phyloP scores from a whole-genome alignment of 257 asterid genomes.

The Solanum peruvianum region DNA sequence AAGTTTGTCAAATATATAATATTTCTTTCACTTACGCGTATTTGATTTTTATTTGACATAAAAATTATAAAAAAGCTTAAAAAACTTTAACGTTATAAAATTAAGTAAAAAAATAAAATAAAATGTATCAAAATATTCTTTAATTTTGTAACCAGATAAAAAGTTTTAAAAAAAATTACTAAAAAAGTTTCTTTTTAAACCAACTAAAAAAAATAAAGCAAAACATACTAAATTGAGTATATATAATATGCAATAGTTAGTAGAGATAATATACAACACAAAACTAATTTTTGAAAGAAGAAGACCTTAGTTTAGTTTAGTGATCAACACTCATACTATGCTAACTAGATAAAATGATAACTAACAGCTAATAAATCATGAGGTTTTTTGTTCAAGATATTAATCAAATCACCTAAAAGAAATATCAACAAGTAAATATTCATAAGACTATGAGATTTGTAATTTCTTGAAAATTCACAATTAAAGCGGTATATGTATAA shows the following conservation, averaged over 20 bases:
- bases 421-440: too few species aligned
- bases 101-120: too few species aligned
- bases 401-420: neutral
- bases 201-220: too few species aligned
- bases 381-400: too few species aligned
- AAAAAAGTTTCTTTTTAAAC: too few species aligned
- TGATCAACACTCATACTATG: too few species aligned
- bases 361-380: neutral
- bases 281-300: neutral
- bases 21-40: rapidly evolving
- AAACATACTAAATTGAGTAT: too few species aligned
- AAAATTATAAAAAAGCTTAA: neutral
- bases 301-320: too few species aligned
- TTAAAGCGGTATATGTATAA: neutral
- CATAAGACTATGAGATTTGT: neutral
- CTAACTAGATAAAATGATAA: neutral
- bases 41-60: neutral
- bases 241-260: too few species aligned
- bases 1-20: neutral
- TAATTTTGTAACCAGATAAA: rapidly evolving
- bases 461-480: too few species aligned
- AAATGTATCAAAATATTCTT: too few species aligned
- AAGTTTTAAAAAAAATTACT: neutral
- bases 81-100: too few species aligned
- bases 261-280: neutral